These are phyloP conservation scores for Sutorius australiensis DNA, from an alignment of 768 basidiomycete genomes.

Conservation along the genomic window DNA sequence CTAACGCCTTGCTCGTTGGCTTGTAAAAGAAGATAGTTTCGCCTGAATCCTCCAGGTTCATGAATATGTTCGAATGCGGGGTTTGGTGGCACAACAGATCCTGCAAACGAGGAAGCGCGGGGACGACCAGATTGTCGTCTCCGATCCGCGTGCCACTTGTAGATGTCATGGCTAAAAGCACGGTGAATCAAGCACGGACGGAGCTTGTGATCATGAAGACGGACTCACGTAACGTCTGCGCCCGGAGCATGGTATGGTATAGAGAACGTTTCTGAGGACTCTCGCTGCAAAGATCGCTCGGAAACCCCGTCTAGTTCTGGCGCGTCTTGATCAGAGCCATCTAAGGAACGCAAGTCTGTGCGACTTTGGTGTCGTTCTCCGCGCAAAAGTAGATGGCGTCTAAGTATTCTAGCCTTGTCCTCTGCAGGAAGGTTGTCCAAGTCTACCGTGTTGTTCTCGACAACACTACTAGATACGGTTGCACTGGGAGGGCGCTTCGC, in stretches of 20 bases:
- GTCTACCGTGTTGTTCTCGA: constrained; percentile 31
- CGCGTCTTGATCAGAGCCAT: constrained; percentile 25
- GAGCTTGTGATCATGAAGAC: constrained; percentile 1
- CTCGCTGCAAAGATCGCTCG: constrained; percentile 26
- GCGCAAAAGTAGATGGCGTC: constrained; percentile 74
- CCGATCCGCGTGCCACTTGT: constrained; percentile 89
- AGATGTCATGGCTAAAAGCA: constrained; percentile 73
- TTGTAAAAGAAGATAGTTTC: constrained; percentile 77
- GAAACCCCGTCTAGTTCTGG: constrained; percentile 18
- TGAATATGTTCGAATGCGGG: constrained; percentile 91
- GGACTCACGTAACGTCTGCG: constrained; percentile 86
- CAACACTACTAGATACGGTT: constrained; percentile 28
- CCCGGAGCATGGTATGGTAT: constrained; percentile 85
- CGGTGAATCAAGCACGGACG: constrained; percentile 13
- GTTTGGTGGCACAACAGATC: constrained; percentile 48
- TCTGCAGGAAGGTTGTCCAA: constrained; percentile 70
- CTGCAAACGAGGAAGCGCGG: constrained; percentile 70
- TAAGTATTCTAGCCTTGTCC: constrained; percentile 78
- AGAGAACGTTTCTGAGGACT: constrained; percentile 73
- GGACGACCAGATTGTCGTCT: constrained; percentile 55
- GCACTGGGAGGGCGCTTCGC: constrained; percentile 33
- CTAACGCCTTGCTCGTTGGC: constrained; percentile 63
- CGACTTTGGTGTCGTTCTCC: constrained; percentile 47
- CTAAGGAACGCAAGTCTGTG: constrained; percentile 20
- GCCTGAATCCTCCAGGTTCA: constrained; percentile 91